Conservation (phyloP, 495 filamentous ascomycete genomes). For the Penicillium angulare region DNA sequence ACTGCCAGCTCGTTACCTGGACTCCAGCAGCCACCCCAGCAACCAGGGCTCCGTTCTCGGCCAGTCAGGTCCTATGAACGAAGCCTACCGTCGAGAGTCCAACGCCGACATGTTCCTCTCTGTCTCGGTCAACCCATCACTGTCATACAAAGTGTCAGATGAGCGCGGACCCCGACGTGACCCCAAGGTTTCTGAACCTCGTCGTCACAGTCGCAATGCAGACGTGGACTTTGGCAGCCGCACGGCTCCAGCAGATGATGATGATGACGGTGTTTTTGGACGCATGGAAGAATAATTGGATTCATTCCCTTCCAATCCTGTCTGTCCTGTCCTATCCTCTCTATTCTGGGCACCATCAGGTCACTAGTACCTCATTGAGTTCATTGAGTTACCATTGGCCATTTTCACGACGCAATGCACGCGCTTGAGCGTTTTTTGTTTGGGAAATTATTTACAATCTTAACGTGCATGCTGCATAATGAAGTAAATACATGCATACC, state of each 20-base stretch:
- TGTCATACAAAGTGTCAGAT: slow-evolving; percentile 51
- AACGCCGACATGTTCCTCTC: slow-evolving; percentile 39
- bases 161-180: slow-evolving; percentile 41
- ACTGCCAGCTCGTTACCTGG: slow-evolving; percentile 59
- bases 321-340: no score
- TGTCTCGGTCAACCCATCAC: slow-evolving; percentile 43
- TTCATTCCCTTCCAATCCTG: background rate
- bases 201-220: slow-evolving; percentile 57
- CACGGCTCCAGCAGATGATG: slow-evolving; percentile 72
- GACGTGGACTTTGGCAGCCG: slow-evolving; percentile 76
- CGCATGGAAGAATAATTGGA: slow-evolving; percentile 80
- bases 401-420: slow-evolving; percentile 41
- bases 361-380: no score
- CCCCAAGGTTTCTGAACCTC: slow-evolving; percentile 31
- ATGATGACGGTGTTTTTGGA: slow-evolving; percentile 94
- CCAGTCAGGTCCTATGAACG: slow-evolving; percentile 36
- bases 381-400: slow-evolving; percentile 14
- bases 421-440: slow-evolving; percentile 41
- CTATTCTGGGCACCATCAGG: background rate
- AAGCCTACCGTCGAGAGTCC: slow-evolving; percentile 35
- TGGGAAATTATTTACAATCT: slow-evolving; percentile 29
- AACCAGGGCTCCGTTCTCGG: slow-evolving; percentile 25
- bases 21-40: slow-evolving; percentile 31
- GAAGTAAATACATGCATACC: slow-evolving; percentile 8
- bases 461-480: slow-evolving; percentile 22